Base-by-base conservation (phyloP, 2,329 filamentous ascomycete species). In the Fusarium sp. region DNA sequence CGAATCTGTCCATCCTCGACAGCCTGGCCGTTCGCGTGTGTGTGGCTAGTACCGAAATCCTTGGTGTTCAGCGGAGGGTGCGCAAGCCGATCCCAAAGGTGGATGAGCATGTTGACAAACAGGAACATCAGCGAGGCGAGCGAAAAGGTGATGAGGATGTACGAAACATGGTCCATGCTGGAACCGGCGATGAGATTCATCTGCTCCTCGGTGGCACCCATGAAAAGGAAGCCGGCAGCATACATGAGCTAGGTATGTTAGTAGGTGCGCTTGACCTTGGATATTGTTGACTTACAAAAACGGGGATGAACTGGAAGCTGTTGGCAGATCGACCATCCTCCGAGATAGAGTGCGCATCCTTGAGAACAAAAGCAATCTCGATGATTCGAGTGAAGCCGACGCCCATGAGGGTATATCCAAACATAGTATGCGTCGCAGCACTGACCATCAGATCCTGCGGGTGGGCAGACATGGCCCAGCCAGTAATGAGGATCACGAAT, bases 131-230 rank as follows among this genome's bases (percentile, higher is more conserved):
- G 83, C 82, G 97, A 98, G 27, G 96, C 93, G 61, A 98, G 87
- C 78, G 94, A 97, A 87, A 93, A 98, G 11, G 98, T 86, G 63
- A 98, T 95, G 29, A 99, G 88, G 45, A 98, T 91, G 82, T 98
- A 99, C 6, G 95, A 93, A 47, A 98, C 94, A 79, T 97, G 95
- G 29, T 95, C 95, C 78, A 98, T 91, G 68, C 91, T 88, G 0
- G 94, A 93, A 42, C 90, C 86, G 45, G 90, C 88, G 6, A 98
- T 87, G 2, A 98, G 86, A 25, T 87, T 80, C 94, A 98, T 98
- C 84, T 98, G 97, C 84, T 99, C 95, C 82, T 98, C 97, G 1
- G 95, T 98, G 18, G 97, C 96, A 35, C 95, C 94, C 95, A 98
- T 97, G 85, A 99, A 99, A 45, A 99, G 88, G 85, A 98, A 98